These are phyloP conservation scores for Coprinellus aureogranulatus DNA, from an alignment of 768 basidiomycete genomes.

Conservation along the genomic window DNA sequence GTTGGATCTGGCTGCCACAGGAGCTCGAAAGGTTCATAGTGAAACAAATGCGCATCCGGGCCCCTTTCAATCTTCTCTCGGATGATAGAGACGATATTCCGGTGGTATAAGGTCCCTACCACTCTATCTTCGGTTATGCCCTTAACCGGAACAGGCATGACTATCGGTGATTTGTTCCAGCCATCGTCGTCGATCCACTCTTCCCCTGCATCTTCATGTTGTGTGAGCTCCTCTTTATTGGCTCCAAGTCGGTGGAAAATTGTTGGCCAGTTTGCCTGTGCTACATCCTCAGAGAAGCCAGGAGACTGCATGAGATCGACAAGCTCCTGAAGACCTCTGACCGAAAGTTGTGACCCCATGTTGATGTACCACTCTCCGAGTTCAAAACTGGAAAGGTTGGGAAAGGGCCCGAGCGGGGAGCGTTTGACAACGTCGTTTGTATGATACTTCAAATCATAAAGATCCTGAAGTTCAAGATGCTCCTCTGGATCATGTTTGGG, in stretches of 20 bases:
- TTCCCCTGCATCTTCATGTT: not conserved
- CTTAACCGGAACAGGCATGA: not conserved
- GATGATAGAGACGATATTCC: conserved; percentile 1
- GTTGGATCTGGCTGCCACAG: conserved; percentile 21
- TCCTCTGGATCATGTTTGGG: not conserved
- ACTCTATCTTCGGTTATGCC: not conserved
- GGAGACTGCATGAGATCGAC: not conserved
- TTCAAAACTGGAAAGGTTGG: not conserved
- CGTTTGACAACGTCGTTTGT: not conserved
- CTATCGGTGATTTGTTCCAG: not conserved
- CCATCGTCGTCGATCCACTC: conserved; percentile 1
- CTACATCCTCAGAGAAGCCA: not conserved
- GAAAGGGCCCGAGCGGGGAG: not conserved
- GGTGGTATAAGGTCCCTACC: conserved; percentile 3
- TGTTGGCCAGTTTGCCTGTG: not conserved
- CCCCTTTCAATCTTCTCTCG: not conserved
- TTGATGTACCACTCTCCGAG: conserved; percentile 1
- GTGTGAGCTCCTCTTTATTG: not conserved
- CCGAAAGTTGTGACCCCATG: not conserved
- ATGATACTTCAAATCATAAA: not conserved
- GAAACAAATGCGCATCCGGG: conserved; percentile 12
- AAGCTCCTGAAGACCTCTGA: not conserved
- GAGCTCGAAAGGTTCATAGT: conserved; percentile 22
- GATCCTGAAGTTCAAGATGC: not conserved
- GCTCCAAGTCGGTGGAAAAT: not conserved